Evolutionary conservation across 495 filamentous ascomycete species (phyloP).

Genomic region (Pseudoneurospora amorphoporcata): DNA sequence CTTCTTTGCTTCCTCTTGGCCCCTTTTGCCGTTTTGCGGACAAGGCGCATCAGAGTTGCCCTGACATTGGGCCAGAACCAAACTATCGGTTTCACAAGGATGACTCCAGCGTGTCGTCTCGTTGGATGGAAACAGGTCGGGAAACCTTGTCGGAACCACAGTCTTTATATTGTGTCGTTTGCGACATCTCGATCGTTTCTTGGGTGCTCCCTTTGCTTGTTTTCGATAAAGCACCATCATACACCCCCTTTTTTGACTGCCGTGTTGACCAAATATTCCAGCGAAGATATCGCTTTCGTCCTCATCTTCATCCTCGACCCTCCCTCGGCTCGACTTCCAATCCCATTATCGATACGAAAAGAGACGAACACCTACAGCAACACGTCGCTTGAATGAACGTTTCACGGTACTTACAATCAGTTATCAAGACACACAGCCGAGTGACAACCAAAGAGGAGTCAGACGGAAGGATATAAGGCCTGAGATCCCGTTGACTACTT

Average conservation of each 20-base stretch:
- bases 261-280: neutral
- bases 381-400: neutral
- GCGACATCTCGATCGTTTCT: neutral
- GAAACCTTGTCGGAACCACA: neutral
- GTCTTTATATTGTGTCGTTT: neutral
- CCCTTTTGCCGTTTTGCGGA: neutral
- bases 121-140: constrained; percentile 4
- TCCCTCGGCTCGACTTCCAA: neutral
- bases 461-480: neutral
- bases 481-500: neutral
- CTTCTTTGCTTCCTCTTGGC: neutral
- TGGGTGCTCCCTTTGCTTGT: neutral
- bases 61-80: neutral
- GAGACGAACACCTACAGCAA: neutral
- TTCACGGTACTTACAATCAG: neutral
- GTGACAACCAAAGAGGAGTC: neutral
- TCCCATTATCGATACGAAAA: neutral
- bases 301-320: neutral
- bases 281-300: neutral
- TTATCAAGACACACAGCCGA: neutral
- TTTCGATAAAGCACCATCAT: neutral
- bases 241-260: neutral
- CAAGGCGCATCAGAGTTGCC: neutral
- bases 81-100: constrained; percentile 8
- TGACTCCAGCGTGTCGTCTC: neutral